A percentile compares a stretch with the other conserved stretches of the same genome.
phyloP scores from a whole-genome alignment of 768 basidiomycete genomes.

The Mycena rebaudengoi region DNA sequence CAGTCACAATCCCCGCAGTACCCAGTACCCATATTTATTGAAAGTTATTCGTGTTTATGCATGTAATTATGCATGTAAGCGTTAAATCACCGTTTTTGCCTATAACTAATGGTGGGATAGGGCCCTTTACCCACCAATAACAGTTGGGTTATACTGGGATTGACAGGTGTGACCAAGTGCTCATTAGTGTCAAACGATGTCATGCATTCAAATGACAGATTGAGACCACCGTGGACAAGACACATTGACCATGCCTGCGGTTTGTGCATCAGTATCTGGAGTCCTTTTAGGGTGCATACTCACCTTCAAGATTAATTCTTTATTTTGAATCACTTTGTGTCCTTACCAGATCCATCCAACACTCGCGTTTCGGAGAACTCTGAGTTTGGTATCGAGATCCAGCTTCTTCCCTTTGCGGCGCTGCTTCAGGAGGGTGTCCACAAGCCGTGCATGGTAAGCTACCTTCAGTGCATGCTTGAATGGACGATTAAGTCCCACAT shows the following conservation, averaged over 20 bases:
- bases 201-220: slow-evolving; percentile 25
- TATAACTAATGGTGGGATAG: no score
- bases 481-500: slow-evolving; percentile 36
- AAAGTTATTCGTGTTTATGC: no score
- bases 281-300: background rate
- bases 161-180: background rate
- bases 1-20: no score
- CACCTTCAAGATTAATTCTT: slow-evolving; percentile 32
- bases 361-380: slow-evolving; percentile 24
- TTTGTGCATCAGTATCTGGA: background rate
- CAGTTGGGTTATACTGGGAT: no score
- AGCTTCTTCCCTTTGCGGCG: background rate
- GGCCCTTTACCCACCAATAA: no score
- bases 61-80: no score
- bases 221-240: slow-evolving; percentile 18
- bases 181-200: slow-evolving; percentile 18
- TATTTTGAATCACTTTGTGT: slow-evolving; percentile 28
- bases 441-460: slow-evolving; percentile 3
- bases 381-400: slow-evolving; percentile 24
- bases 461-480: slow-evolving; percentile 22
- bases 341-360: slow-evolving; percentile 34
- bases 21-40: no score
- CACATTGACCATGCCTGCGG: slow-evolving; percentile 29
- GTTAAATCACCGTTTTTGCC: no score
- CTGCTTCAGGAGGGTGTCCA: slow-evolving; percentile 10